Evolutionary conservation across 331 rosid genomes (phyloP), one percentile per base, ranked within the genome.

Genomic region (Malus hybrid): DNA sequence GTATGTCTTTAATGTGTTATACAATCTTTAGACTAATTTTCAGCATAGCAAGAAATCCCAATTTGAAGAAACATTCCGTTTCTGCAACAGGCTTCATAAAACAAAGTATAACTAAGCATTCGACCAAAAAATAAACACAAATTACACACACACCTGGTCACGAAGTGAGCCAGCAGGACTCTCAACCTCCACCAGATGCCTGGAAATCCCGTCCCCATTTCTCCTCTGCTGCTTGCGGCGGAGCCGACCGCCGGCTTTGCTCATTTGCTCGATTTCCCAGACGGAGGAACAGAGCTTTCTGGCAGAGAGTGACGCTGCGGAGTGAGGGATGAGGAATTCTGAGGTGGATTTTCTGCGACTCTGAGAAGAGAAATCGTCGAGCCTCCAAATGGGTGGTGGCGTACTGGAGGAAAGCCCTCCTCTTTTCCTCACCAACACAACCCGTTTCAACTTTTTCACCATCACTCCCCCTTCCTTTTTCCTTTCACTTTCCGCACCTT

Each of bases 341-440:
- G 77, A 66, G 76, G 53, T 56, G 22, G 56, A 34, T 70, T 34
- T 70, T 80, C 75, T 52, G 42, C 33, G 52, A 53, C 74, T 64
- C 30, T 11, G 55, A 7, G 70, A 20, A 63, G 79, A 52, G 32
- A 79, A 80, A 65, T 85, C 88, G 53, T 88, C 88, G 53, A 91
- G 90, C 84, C 90, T 87, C 97, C 97, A 92, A 73, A 87, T 78
- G 10, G 90, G 97, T 57, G 93, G 86, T 63, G 97, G 96, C 66
- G 97, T 88, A 78, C 52, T 86, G 79, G 56, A 82, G 81, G 52
- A 84, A 60, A 83, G 76, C 19, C 84, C 88, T 48, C 84, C 90
- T 63, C 82, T 85, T 87, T 79, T 83, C 80, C 88, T 88, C n/a
- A 82, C 87, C 78, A 82, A 67, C 70, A 81, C 68, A 16, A 86